Evolutionary conservation across 768 basidiomycete species (phyloP).

Genomic region (Tricholomella constricta): DNA sequence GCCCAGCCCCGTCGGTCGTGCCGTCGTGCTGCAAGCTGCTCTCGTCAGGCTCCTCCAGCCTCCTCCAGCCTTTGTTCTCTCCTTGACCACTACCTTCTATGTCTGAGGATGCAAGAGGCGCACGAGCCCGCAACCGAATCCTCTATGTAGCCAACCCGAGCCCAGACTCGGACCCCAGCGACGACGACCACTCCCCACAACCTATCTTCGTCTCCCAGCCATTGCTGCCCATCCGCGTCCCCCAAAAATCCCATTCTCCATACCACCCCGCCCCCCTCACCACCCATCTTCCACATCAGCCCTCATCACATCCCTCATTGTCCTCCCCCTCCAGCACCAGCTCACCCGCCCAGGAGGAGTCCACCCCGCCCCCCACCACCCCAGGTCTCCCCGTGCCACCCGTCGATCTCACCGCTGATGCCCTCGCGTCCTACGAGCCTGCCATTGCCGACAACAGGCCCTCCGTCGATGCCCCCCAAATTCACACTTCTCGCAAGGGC

Average conservation of each 20-base stretch:
- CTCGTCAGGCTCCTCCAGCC: background rate
- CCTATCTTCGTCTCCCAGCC: conserved; percentile 11
- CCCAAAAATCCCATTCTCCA: conserved; percentile 11
- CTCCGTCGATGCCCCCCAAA: conserved; percentile 19
- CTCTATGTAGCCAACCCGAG: conserved; percentile 66
- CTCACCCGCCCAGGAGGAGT: conserved; percentile 61
- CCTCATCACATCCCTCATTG: conserved; percentile 52
- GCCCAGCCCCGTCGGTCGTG: background rate
- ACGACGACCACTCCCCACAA: conserved; percentile 5
- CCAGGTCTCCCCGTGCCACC: conserved; percentile 53
- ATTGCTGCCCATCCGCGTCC: conserved; percentile 10
- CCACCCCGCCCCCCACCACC: conserved; percentile 72
- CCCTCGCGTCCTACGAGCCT: conserved; percentile 35
- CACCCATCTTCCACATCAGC: conserved; percentile 38
- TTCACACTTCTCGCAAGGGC: conserved; percentile 29
- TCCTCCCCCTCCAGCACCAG: conserved; percentile 72
- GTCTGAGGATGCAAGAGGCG: conserved; percentile 58
- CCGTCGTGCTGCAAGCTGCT: background rate
- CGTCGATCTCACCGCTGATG: conserved; percentile 40
- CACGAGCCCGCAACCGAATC: conserved; percentile 40
- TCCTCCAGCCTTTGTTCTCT: conserved; percentile 6
- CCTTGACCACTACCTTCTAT: no score
- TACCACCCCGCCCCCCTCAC: conserved; percentile 27
- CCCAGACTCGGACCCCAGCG: conserved; percentile 31
- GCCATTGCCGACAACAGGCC: conserved; percentile 13